Evolutionary conservation across 495 filamentous ascomycete species (phyloP), one percentile per base, ranked within the genome.

Genomic region (Xylaria telfairii): DNA sequence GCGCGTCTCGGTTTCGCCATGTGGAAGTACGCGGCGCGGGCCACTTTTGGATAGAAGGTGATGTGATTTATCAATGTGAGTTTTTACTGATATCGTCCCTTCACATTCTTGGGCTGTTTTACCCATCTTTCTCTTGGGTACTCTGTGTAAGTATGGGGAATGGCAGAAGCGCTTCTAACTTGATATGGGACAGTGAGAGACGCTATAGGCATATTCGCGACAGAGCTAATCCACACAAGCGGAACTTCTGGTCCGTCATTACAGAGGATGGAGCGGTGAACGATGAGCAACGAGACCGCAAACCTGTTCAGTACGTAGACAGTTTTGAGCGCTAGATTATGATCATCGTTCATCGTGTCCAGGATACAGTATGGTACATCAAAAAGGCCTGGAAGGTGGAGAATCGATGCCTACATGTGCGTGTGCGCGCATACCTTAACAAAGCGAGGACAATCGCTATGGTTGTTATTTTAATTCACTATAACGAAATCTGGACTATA

Each of bases 21-120:
- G 81, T 84, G 37, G 89, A 92, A 74, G 85, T 97, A 54, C 77
- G 80, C 24, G 87, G 87, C 6, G 94, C 91, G 10, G 93, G 92
- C 4, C 94, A 97, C 80, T 97, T 97, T 74, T 97, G 94, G 93
- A 77, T 83, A 28, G 92, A 95, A 73, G 75, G 85, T 6, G 90
- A 88, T 5, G 90, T 86, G n/a, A 81, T 87, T 59, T 68, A 57
- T 34, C 13, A 46, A 74, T 71, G 75, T 47, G 81, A 85, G 70
- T 81, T 95, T 65, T 67, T 73, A 77, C 57, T 89, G 85, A 86
- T 68, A 83, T 69, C 72, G 65, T 69, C 69, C 69, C 70, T 59
- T 56, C 56, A 61, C 28, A 54, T 42, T 12, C 24, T 57, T 54
- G 21, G 8, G 17, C 26, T 39, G 24, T 26, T 49, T 65, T 2